Percentiles rank a stretch among this genome's conserved stretches.
phyloP scores from a whole-genome alignment of 2,329 filamentous ascomycete species.

The Fonsecaea multimorphosa region DNA sequence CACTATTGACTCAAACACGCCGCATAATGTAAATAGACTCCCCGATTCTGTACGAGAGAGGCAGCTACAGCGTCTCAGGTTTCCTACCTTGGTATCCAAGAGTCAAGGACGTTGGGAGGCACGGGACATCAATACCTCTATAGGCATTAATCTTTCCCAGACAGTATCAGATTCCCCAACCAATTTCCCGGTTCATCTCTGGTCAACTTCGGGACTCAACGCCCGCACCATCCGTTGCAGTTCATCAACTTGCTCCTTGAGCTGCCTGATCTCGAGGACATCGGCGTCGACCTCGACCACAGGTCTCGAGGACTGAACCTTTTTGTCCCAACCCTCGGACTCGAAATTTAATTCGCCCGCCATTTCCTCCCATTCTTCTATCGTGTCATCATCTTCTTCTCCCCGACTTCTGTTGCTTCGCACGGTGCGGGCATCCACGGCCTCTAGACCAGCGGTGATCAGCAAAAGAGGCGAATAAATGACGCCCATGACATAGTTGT shows the following conservation, averaged over 20 bases:
- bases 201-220: conserved; percentile 16
- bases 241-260: conserved; percentile 62
- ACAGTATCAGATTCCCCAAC: too few species aligned
- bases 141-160: too few species aligned
- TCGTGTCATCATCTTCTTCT: conserved; percentile 85
- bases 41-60: too few species aligned
- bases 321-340: conserved; percentile 82
- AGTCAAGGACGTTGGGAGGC: too few species aligned
- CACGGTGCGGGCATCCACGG: conserved; percentile 69
- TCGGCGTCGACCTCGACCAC: conserved; percentile 81
- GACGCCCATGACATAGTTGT: conserved; percentile 84
- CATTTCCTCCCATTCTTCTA: conserved; percentile 94
- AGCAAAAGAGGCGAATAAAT: conserved; percentile 85
- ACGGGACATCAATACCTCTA: too few species aligned
- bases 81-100: too few species aligned
- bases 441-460: conserved; percentile 76
- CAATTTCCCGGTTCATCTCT: too few species aligned
- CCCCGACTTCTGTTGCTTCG: conserved; percentile 75
- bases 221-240: conserved; percentile 60
- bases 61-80: too few species aligned
- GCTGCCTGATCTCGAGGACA: conserved; percentile 65
- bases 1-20: too few species aligned
- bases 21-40: too few species aligned
- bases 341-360: conserved; percentile 76
- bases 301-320: conserved; percentile 74